Percentiles rank a stretch among this genome's conserved stretches.
Evolutionary conservation across 495 filamentous ascomycete genomes (phyloP).

Genomic region (Lepidopterella palustris): DNA sequence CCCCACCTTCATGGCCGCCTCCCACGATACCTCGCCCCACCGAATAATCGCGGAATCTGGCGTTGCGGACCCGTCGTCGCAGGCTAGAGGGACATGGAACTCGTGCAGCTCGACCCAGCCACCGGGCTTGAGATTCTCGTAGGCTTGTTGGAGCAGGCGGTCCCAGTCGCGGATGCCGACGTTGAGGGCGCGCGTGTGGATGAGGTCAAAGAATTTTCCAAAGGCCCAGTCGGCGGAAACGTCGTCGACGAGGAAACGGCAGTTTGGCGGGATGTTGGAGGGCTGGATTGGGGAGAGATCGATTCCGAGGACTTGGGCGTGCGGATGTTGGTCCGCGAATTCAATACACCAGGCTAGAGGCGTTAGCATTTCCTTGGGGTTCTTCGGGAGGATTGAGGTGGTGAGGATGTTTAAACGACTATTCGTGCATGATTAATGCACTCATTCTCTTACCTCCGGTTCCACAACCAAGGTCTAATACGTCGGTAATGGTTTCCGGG

Average conservation of each 20-base stretch:
- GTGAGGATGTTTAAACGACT: too few relatives aligned
- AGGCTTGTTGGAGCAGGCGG: constrained; percentile 19
- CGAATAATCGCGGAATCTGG: constrained; percentile 2
- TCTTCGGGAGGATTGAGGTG: too few relatives aligned
- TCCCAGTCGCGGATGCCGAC: constrained; percentile 28
- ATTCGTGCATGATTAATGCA: too few relatives aligned
- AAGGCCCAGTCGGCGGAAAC: constrained; percentile 29
- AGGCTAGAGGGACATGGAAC: constrained; percentile 10
- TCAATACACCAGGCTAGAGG: too few relatives aligned
- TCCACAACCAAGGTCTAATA: constrained; percentile 26
- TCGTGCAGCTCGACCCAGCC: constrained; percentile 34
- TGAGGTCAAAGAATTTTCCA: constrained; percentile 28
- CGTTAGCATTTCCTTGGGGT: too few relatives aligned
- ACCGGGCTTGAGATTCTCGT: constrained; percentile 20
- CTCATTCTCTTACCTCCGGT: constrained; percentile 24
- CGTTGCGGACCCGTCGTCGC: constrained; percentile 26
- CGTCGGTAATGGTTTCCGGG: constrained; percentile 5
- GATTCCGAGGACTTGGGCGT: constrained; percentile 26
- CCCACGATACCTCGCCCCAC: constrained; percentile 14
- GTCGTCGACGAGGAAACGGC: constrained; percentile 33
- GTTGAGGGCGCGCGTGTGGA: constrained; percentile 25
- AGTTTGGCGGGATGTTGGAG: constrained; percentile 30
- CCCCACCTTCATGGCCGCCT: constrained; percentile 13
- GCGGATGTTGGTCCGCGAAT: constrained; percentile 19
- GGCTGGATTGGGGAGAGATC: constrained; percentile 35